Evolutionary conservation across 2,329 filamentous ascomycete species (phyloP), one percentile per base, ranked within the genome.

Genomic region (Aspergillus sergii): DNA sequence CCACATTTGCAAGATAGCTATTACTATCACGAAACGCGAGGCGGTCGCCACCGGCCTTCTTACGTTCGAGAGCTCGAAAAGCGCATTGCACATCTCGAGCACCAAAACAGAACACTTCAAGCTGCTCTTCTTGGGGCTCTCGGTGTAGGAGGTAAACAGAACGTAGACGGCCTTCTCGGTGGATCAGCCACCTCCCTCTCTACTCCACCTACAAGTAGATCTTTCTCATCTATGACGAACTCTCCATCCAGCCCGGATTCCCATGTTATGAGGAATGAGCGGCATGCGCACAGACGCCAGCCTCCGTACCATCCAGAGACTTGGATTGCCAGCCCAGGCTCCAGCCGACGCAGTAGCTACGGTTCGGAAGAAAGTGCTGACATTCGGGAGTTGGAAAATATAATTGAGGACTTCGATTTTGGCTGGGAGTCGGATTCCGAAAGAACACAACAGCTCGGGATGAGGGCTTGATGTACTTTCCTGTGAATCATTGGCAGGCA

Each of bases 61-160:
- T 67, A 71, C 21, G 32, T 64, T 3, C 58, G 71, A 14, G 66
- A 71, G n/a, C 73, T 80, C 8, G 77, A 80, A 62, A 73, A 74
- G 19, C 77, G 78, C 19, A 72, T 80, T 41, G 72, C 75, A 10
- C 72, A 76, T 26, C 74, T 81, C 9, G 78, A 80, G 61, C 77
- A 76, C 16, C 79, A 81, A 57, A 81, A 81, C 66, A 76, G 76
- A 60, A 73, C 80, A 58, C 75, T 81, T 12, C 78, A 79, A 41
- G 78, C 79, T 7, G 79, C 79, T 39, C 73, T 81, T 11, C 65
- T 79, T 36, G 77, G 78, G 1, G 77, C 78, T 7, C 66, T 80
- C 32, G 76, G 80, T 58, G 74, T 75, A 7, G 76, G 76, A 8
- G 72, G 71, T 34, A 78, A 76, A 48, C 72, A 70, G 21, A 72